A percentile compares a stretch with the other conserved stretches of the same genome.
Evolutionary conservation across 176 grass and related monocot genomes (phyloP).

Genomic region (Triticum aestivum): DNA sequence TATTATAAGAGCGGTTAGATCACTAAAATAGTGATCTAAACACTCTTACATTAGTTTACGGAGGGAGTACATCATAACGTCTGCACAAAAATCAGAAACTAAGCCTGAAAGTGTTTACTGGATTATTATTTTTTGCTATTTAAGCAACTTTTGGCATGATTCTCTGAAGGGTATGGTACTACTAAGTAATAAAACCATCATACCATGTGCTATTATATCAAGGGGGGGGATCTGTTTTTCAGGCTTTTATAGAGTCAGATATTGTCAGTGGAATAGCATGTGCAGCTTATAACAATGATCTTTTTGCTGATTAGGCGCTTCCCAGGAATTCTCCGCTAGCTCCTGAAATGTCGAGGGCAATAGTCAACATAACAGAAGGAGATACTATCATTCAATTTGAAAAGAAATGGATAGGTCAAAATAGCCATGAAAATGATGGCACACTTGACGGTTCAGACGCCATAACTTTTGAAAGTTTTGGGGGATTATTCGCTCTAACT

Average conservation of each 20-base stretch:
- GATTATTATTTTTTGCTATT: too few species aligned
- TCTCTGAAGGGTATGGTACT: neutral
- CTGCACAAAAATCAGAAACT: neutral
- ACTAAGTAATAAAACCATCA: neutral
- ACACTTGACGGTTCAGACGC: neutral
- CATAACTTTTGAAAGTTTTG: slow-evolving; percentile 28
- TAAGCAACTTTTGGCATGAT: neutral
- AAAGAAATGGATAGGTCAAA: slow-evolving; percentile 48
- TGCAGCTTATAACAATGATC: neutral
- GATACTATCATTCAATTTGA: slow-evolving; percentile 39
- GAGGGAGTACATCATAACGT: neutral
- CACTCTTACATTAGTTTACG: too few species aligned
- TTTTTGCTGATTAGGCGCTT: slow-evolving; percentile 28
- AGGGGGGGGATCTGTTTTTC: too few species aligned
- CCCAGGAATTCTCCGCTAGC: slow-evolving; percentile 22
- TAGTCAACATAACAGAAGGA: slow-evolving; percentile 42
- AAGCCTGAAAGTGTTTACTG: neutral
- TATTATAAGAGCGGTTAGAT: too few species aligned
- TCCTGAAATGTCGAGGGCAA: slow-evolving; percentile 38
- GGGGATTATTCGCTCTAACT: slow-evolving; percentile 32
- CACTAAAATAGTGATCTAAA: too few species aligned
- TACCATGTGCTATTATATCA: neutral
- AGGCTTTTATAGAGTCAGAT: too few species aligned
- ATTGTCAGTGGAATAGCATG: neutral
- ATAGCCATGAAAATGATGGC: slow-evolving; percentile 24